Evolutionary conservation across 768 basidiomycete genomes (phyloP).

Genomic region (Tubosaeta brunneosetosa): DNA sequence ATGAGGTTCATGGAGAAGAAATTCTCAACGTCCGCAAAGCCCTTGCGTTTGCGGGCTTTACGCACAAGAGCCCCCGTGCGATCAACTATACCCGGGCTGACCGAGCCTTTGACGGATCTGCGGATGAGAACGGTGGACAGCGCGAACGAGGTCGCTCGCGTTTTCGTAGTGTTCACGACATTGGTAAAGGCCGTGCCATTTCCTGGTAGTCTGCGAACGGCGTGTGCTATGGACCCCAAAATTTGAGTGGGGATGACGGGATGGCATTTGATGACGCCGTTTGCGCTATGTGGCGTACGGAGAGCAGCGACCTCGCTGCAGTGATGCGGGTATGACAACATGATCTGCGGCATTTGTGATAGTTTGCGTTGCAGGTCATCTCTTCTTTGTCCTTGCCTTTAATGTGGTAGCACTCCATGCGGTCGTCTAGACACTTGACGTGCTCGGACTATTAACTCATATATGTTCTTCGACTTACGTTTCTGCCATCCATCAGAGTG

Average conservation of each 20-base stretch:
- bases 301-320: constrained; percentile 27
- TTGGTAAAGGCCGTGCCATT: constrained; percentile 75
- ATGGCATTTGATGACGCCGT: constrained; percentile 27
- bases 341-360: constrained; percentile 24
- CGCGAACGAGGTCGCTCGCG: constrained; percentile 61
- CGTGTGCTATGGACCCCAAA: constrained; percentile 26
- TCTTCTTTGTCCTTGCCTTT: constrained; percentile 10
- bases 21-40: constrained; percentile 89
- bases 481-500: constrained; percentile 8
- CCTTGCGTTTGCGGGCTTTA: constrained; percentile 86
- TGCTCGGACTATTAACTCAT: constrained; percentile 16
- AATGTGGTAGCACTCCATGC: constrained; percentile 8
- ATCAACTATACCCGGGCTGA: constrained; percentile 75
- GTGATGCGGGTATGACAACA: constrained; percentile 29
- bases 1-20: constrained; percentile 80
- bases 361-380: constrained; percentile 2
- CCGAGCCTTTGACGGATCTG: constrained; percentile 59
- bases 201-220: constrained; percentile 56
- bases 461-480: constrained; percentile 15
- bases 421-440: constrained; percentile 14
- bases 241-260: constrained; percentile 17
- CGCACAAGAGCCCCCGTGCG: constrained; percentile 81
- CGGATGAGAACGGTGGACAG: constrained; percentile 45
- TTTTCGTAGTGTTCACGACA: constrained; percentile 55
- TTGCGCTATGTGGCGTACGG: constrained; percentile 28